Base-by-base conservation (phyloP, 2,329 filamentous ascomycete species). In the Paracoccidioides brasiliensis region DNA sequence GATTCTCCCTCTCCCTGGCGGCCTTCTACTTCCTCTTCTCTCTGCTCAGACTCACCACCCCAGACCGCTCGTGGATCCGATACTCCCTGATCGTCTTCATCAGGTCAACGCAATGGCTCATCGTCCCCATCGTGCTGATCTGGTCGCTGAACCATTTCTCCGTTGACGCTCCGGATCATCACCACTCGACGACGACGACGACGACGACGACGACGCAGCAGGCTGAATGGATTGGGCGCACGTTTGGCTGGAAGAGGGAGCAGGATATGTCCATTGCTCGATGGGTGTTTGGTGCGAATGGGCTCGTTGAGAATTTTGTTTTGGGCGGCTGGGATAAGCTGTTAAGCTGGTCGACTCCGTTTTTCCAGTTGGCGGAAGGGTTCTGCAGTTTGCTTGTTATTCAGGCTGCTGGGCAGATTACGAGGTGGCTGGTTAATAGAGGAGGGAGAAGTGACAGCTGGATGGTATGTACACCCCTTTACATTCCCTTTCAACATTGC, bases 321-420 rank as follows among this genome's bases (percentile, higher is more conserved):
- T 80, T 97, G 59, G 90, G 90, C 35, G 81, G 81, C 54, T 98
- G 93, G 93, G 90, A 96, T 68, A 90, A 85, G 67, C 75, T 88
- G 52, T 73, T 98, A 71, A 80, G 85, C 66, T 97, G 94, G 76
- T 95, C 90, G 38, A 94, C 88, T 3, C 93, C 93, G 0, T 80
- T 95, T 53, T 98, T 97, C 74, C 93, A 98, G 73, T 77, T 98
- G 7, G 82, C 87, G 53, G 93, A 98, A 71, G 93, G 93, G 5
- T 98, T 98, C 74, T 97, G 93, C 76, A 97, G 89, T 66, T 75
- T 98, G 64, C 75, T 97, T 56, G 90, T 97, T 61, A 97, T 98
- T 56, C 93, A 98, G 72, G 89, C 90, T 15, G 85, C 88, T 12
- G 93, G 93, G 0, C 91, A 96, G 70, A 90, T 97, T 61, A 95